Evolutionary conservation across 2,329 filamentous ascomycete genomes (phyloP).

Genomic region (Meredithiella fracta): DNA sequence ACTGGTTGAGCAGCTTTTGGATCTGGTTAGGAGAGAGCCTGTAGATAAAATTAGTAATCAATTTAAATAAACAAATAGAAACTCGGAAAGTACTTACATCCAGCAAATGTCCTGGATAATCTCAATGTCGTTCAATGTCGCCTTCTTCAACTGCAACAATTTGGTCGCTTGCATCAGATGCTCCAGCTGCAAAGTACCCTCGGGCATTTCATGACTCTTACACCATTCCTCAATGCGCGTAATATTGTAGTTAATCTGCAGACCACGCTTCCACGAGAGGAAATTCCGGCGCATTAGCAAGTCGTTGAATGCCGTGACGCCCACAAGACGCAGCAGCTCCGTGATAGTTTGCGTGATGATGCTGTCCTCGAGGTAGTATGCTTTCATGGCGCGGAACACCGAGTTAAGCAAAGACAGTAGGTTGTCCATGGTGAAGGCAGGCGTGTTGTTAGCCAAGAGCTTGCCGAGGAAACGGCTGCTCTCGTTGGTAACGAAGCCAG

Average conservation of each 20-base stretch:
- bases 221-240: constrained; percentile 99
- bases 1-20: constrained; percentile 96
- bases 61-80: background rate
- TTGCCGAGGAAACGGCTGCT: constrained; percentile 97
- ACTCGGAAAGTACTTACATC: constrained; percentile 55
- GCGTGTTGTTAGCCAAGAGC: constrained; percentile 72
- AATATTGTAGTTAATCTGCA: constrained; percentile 99
- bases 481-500: constrained; percentile 96
- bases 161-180: constrained; percentile 99
- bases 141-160: constrained; percentile 95
- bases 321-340: constrained; percentile 79
- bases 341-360: constrained; percentile 94
- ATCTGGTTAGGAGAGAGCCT: constrained; percentile 98
- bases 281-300: constrained; percentile 95
- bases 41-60: background rate
- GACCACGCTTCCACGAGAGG: constrained; percentile 95
- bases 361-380: constrained; percentile 88
- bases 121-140: constrained; percentile 95
- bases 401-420: constrained; percentile 88
- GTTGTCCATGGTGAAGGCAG: constrained; percentile 99
- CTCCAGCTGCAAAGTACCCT: constrained; percentile 91
- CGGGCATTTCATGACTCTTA: constrained; percentile 99
- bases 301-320: constrained; percentile 97
- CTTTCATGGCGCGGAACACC: constrained; percentile 97
- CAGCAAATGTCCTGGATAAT: constrained; percentile 99